phyloP scores from a whole-genome alignment of 306 rosid species.

The Malus sylvestris region DNA sequence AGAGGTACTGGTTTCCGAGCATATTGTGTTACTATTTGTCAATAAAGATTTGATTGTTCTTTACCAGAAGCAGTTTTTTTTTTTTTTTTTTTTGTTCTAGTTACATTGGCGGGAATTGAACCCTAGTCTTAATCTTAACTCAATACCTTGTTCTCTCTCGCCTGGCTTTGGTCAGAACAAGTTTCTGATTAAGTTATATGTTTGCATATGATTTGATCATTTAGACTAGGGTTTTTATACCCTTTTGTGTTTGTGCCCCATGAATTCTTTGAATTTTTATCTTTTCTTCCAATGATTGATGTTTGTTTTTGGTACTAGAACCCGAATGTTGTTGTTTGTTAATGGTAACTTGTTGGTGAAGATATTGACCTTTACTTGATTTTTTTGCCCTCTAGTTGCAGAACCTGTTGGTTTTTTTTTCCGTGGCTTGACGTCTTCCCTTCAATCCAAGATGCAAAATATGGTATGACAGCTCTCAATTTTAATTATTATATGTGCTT shows the following conservation, averaged over 20 bases:
- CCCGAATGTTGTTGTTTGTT: neutral
- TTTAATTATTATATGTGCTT: neutral
- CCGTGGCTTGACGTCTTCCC: neutral
- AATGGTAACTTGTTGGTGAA: neutral
- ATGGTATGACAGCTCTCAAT: neutral
- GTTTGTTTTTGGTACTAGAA: neutral
- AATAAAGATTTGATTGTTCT: too few species aligned
- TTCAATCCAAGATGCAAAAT: neutral
- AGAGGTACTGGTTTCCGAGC: neutral
- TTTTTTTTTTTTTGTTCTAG: too few species aligned
- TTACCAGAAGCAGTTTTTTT: too few species aligned
- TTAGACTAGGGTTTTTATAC: neutral
- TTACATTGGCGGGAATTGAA: too few species aligned
- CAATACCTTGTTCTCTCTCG: too few species aligned
- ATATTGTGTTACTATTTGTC: neutral
- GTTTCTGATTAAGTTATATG: neutral
- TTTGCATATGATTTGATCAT: neutral
- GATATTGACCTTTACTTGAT: neutral
- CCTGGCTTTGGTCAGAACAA: neutral
- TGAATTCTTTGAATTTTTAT: neutral
- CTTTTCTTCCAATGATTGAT: neutral
- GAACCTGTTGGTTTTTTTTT: neutral
- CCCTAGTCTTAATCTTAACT: too few species aligned
- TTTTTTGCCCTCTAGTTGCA: neutral
- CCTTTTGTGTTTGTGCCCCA: neutral